Conservation (phyloP, 78 protist species). For the Diacronema lutheri region DNA sequence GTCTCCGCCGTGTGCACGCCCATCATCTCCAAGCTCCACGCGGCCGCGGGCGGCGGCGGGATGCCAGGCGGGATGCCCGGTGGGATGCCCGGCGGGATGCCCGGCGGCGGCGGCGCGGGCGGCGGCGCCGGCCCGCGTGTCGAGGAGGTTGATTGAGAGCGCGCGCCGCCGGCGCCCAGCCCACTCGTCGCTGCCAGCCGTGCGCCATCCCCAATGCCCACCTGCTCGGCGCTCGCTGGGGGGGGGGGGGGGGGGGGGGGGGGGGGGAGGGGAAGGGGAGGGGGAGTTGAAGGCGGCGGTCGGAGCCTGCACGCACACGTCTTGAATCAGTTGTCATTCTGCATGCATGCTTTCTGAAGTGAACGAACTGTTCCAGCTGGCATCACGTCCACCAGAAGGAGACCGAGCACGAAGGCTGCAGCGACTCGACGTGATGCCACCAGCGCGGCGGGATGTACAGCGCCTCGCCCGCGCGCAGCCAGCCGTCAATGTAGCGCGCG, state of each 20-base stretch:
- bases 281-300: too few species aligned
- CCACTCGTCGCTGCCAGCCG: too few species aligned
- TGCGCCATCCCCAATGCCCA: too few species aligned
- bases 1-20: constrained; percentile 84
- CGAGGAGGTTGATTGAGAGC: neutral
- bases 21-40: constrained; percentile 85
- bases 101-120: too few species aligned
- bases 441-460: constrained; percentile 15
- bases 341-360: too few species aligned
- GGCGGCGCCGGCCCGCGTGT: neutral
- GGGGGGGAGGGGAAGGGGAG: too few species aligned
- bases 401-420: neutral
- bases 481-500: neutral
- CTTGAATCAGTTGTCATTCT: too few species aligned
- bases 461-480: neutral
- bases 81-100: constrained; percentile 53
- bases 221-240: too few species aligned
- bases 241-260: too few species aligned
- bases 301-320: too few species aligned
- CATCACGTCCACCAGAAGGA: constrained; percentile 35
- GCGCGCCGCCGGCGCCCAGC: too few species aligned
- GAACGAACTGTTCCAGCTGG: too few species aligned
- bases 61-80: constrained; percentile 44
- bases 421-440: constrained; percentile 16
- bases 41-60: constrained; percentile 53